Base-by-base conservation (phyloP, 345 rosid species). In the Corchorus olitorius region DNA sequence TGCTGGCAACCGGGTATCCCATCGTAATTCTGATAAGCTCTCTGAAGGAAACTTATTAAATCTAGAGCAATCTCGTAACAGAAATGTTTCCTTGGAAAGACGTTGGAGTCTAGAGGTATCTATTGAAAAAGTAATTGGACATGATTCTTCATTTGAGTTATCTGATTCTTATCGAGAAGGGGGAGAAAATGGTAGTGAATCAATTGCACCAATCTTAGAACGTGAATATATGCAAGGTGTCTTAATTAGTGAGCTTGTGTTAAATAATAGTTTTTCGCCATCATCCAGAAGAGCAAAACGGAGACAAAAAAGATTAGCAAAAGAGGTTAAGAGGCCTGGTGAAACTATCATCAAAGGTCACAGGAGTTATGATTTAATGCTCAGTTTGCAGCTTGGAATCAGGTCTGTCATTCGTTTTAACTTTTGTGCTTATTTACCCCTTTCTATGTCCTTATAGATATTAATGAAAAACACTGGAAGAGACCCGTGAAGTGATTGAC, bases 51-150 rank as follows among this genome's bases (percentile, higher is more conserved):
- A 79, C 80, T 85, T 94, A 50, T 81, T 94, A 39, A 90, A 89
- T 83, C 84, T 95, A 65, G 93, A 96, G 79, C 93, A 92, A 69
- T 89, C 97, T n/a, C 89, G 86, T 11, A 81, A 82, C 56, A 88
- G 87, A 73, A 88, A 85, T 75, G 93, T 93, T 78, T 89, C 97
- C 77, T 79, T 96, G 67, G 94, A 93, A 78, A 89, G 99, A 81
- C 93, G 97, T 45, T 93, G 97, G 99, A 96, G 99, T 83, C 97
- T 93, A 76, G 98, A 96, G 85, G 99, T 93, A 27, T 90, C 97
- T 66, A 89, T 96, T 59, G 99, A 96, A 88, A 96, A 93, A 77
- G 97, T 91, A 82, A 96, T 96, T 65, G 97, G 92, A 65, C 92
- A 91, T 81, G 93, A 83, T 86, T 85, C 89, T 55, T 89, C 94